phyloP scores from a whole-genome alignment of 371 early-diverging fungal species.

The Mucor circinelloides region DNA sequence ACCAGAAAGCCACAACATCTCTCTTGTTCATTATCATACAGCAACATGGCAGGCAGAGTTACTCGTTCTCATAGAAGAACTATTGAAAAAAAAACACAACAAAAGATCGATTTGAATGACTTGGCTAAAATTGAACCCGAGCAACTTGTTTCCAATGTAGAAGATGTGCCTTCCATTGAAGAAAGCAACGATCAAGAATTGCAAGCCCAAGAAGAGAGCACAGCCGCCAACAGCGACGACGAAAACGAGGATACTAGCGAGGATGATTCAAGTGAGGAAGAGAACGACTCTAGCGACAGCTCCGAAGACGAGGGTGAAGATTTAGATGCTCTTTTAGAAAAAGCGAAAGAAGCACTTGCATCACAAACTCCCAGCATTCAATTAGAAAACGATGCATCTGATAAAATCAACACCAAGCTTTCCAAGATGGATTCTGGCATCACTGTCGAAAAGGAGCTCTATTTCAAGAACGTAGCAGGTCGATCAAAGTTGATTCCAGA shows the following conservation, averaged over 20 bases:
- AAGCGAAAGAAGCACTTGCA: slow-evolving; percentile 49
- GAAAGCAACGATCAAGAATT: not conserved
- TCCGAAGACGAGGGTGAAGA: slow-evolving; percentile 41
- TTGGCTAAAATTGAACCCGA: slow-evolving; percentile 2
- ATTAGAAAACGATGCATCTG: slow-evolving; percentile 4
- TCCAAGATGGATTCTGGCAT: slow-evolving; percentile 47
- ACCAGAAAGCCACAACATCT: not conserved
- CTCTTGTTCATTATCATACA: not conserved
- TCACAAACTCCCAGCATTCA: slow-evolving; percentile 29
- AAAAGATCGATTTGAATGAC: slow-evolving; percentile 18
- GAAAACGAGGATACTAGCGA: slow-evolving; percentile 7
- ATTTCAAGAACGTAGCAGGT: slow-evolving; percentile 25
- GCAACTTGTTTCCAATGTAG: not conserved
- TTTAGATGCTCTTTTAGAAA: slow-evolving; percentile 48
- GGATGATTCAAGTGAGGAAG: slow-evolving; percentile 8
- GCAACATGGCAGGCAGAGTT: slow-evolving; percentile 23
- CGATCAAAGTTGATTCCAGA: slow-evolving; percentile 22
- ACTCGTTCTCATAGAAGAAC: slow-evolving; percentile 25
- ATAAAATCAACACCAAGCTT: slow-evolving; percentile 14
- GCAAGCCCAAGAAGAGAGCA: not conserved
- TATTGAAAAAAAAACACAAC: slow-evolving; percentile 15
- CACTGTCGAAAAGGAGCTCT: slow-evolving; percentile 31
- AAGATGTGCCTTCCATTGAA: not conserved
- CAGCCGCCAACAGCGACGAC: not conserved
- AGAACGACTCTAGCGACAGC: not conserved